Evolutionary conservation across 202 grass and related monocot species (phyloP).

Genomic region (Panicum hallii): DNA sequence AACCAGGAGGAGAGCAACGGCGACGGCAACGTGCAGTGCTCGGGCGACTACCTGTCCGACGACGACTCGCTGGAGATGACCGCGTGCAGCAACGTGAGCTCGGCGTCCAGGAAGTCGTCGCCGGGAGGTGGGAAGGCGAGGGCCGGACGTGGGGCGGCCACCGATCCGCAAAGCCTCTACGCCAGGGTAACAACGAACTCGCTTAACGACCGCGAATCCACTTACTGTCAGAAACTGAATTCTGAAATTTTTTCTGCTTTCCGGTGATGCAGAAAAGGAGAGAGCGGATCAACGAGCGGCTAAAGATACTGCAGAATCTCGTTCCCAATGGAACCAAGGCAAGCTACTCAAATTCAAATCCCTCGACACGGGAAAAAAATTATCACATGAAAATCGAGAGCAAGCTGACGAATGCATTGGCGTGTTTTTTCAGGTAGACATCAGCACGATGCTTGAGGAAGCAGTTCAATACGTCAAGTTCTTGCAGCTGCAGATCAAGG

Average conservation of each 20-base stretch:
- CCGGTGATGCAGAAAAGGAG: conserved; percentile 79
- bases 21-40: conserved; percentile 61
- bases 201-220: not conserved
- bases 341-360: conserved; percentile 19
- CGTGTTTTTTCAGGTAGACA: conserved; percentile 72
- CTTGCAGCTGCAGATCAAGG: conserved; percentile 96
- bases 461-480: conserved; percentile 94
- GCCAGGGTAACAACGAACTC: conserved; percentile 61
- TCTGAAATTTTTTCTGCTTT: conserved; percentile 36
- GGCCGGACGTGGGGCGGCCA: conserved; percentile 69
- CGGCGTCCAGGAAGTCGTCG: conserved; percentile 64
- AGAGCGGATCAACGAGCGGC: conserved; percentile 86
- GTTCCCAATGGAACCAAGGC: conserved; percentile 94
- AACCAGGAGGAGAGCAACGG: conserved; percentile 56
- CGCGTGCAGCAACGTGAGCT: conserved; percentile 53
- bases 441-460: conserved; percentile 98
- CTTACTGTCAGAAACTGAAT: conserved; percentile 15
- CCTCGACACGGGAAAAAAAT: not conserved
- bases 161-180: conserved; percentile 91
- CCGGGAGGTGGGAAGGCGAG: conserved; percentile 59
- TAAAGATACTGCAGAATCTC: conserved; percentile 77
- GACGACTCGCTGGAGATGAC: conserved; percentile 76
- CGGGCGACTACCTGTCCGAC: conserved; percentile 66
- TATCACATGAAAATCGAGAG: not conserved
- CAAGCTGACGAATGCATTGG: not conserved